Evolutionary conservation across 2,329 filamentous ascomycete genomes (phyloP).

Genomic region (Pseudogymnoascus sp.): DNA sequence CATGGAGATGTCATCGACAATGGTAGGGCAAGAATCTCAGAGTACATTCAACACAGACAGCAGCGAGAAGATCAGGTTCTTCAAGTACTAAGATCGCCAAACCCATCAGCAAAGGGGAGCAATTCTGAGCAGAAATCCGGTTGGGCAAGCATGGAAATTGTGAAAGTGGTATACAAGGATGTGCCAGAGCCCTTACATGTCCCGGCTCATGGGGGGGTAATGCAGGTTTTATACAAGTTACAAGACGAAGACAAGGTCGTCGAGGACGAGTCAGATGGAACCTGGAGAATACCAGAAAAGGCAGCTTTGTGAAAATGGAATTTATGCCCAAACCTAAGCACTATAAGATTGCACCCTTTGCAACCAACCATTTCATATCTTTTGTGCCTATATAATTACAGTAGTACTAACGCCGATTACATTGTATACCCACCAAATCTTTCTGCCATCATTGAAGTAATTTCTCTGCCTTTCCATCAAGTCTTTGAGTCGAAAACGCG

Average conservation of each 20-base stretch:
- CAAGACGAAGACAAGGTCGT: conserved; percentile 62
- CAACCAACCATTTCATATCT: background rate
- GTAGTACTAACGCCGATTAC: conserved; percentile 1
- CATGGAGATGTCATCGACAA: conserved; percentile 76
- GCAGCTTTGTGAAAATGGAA: conserved; percentile 35
- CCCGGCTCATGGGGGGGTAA: conserved; percentile 68
- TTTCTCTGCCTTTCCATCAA: conserved; percentile 41
- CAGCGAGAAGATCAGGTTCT: conserved; percentile 75
- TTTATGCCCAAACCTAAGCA: background rate
- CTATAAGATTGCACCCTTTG: background rate
- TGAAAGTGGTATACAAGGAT: conserved; percentile 79
- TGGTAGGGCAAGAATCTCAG: conserved; percentile 62
- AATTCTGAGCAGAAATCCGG: conserved; percentile 11
- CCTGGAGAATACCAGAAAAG: conserved; percentile 39
- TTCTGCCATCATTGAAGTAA: conserved; percentile 14
- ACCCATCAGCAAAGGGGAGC: conserved; percentile 25
- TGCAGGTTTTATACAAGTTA: conserved; percentile 76
- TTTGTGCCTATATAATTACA: conserved; percentile 1
- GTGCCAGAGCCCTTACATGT: conserved; percentile 68
- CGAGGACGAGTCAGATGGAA: conserved; percentile 31
- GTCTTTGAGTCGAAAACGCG: conserved; percentile 70
- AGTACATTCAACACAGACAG: conserved; percentile 78
- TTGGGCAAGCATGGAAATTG: conserved; percentile 73
- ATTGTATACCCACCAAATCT: background rate
- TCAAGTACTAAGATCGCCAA: conserved; percentile 48